Percentiles rank a stretch among this genome's conserved stretches.
Evolutionary conservation across 805 yeast genomes (phyloP).

Genomic region (Pichia scutulata): DNA sequence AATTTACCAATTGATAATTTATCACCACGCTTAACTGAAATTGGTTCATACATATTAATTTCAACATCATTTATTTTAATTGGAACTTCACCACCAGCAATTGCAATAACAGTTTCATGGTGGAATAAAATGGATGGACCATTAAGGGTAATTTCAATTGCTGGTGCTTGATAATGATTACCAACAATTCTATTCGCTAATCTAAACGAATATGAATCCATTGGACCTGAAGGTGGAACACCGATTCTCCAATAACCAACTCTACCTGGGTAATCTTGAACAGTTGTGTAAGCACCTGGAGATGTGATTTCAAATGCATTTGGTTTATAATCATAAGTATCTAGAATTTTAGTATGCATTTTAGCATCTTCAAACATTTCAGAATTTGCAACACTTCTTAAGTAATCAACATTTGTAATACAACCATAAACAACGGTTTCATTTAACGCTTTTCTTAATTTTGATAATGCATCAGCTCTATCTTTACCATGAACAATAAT

Average conservation of each 20-base stretch:
- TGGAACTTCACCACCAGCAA: conserved; percentile 78
- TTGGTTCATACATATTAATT: conserved; percentile 64
- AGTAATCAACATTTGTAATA: conserved; percentile 81
- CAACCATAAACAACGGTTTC: conserved; percentile 89
- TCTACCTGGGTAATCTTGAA: conserved; percentile 94
- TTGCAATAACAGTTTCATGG: conserved; percentile 64
- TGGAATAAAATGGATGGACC: conserved; percentile 89
- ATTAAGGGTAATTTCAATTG: conserved; percentile 76
- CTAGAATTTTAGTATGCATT: conserved; percentile 83
- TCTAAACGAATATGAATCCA: conserved; percentile 90
- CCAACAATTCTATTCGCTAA: conserved; percentile 89
- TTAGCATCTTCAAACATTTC: conserved; percentile 75
- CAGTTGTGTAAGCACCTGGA: conserved; percentile 95
- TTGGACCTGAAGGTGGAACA: conserved; percentile 98
- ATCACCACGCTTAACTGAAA: conserved; percentile 66
- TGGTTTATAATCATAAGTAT: conserved; percentile 70
- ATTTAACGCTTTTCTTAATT: conserved; percentile 71
- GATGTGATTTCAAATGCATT: conserved; percentile 74
- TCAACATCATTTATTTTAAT: conserved; percentile 56
- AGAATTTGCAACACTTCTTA: conserved; percentile 78
- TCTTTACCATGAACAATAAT: conserved; percentile 91
- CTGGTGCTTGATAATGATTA: conserved; percentile 74
- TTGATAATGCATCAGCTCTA: conserved; percentile 73
- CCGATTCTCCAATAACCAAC: conserved; percentile 83
- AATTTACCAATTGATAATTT: conserved; percentile 76